Conservation (phyloP, 1,284 basidiomycete species). For the Golubevia pallescens region DNA sequence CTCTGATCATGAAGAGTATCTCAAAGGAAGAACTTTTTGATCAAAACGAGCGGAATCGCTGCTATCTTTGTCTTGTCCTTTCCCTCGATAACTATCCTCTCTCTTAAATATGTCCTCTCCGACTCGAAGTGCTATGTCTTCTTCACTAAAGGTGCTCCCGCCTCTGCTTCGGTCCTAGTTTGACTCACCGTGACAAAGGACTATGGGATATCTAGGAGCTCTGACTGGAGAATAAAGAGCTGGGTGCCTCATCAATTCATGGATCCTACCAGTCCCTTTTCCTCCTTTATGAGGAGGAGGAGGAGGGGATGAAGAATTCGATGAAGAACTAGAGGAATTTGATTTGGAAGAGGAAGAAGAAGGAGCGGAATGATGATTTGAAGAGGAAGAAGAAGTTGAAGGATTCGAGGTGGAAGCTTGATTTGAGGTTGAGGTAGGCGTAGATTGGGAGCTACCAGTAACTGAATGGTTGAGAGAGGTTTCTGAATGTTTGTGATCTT, state of each 20-base stretch:
- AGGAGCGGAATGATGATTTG: too few relatives aligned
- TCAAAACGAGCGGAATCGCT: background rate
- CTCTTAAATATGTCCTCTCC: background rate
- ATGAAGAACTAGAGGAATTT: too few relatives aligned
- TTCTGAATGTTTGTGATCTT: too few relatives aligned
- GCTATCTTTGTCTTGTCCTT: background rate
- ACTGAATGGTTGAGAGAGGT: too few relatives aligned
- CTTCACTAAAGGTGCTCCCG: background rate
- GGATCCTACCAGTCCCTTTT: constrained; percentile 14
- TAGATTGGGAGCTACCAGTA: too few relatives aligned
- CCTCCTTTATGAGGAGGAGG: too few relatives aligned
- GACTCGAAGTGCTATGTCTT: background rate
- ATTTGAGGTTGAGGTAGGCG: too few relatives aligned
- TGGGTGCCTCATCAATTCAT: constrained; percentile 40
- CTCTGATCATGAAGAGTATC: constrained; percentile 45
- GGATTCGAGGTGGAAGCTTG: too few relatives aligned
- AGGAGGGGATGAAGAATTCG: too few relatives aligned
- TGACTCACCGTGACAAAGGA: constrained; percentile 43
- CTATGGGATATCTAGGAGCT: constrained; percentile 50
- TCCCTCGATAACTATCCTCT: background rate
- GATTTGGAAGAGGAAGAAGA: too few relatives aligned
- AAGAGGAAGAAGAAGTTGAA: too few relatives aligned
- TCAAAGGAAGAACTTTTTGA: background rate
- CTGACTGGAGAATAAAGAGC: constrained; percentile 25
- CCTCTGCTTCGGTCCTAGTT: background rate